phyloP scores from a whole-genome alignment of 257 asterid genomes.

The Ajuga chamaepitys region DNA sequence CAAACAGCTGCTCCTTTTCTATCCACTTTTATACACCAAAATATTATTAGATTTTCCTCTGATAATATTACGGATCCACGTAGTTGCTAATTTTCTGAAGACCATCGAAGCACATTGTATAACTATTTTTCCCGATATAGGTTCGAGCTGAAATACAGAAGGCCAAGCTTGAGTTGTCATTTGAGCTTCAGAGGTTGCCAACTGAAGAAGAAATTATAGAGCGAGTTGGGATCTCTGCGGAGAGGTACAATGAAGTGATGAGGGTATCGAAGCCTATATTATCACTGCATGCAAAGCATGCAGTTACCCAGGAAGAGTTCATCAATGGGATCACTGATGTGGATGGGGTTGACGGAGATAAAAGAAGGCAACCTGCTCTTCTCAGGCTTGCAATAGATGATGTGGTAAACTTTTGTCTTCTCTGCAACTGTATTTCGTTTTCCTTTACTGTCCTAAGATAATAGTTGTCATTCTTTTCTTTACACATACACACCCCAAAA shows the following conservation, averaged over 20 bases:
- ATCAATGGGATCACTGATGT: slow-evolving; percentile 66
- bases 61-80: neutral
- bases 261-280: slow-evolving; percentile 55
- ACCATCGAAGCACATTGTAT: neutral
- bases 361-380: slow-evolving; percentile 72
- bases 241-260: slow-evolving; percentile 75
- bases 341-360: slow-evolving; percentile 65
- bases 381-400: slow-evolving; percentile 94
- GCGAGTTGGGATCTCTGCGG: slow-evolving; percentile 60
- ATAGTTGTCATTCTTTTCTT: no score
- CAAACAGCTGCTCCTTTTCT: slow-evolving; percentile 4
- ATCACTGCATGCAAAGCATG: slow-evolving; percentile 68
- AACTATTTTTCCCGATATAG: slow-evolving; percentile 27
- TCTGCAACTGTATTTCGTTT: neutral
- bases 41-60: neutral
- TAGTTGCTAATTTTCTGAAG: neutral
- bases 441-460: no score
- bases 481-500: no score
- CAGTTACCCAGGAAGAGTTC: slow-evolving; percentile 69
- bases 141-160: slow-evolving; percentile 63
- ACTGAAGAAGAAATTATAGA: slow-evolving; percentile 54
- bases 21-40: neutral
- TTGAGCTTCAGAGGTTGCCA: slow-evolving; percentile 67
- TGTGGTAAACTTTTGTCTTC: slow-evolving; percentile 48
- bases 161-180: slow-evolving; percentile 54